Evolutionary conservation across 2,329 filamentous ascomycete species (phyloP).

Genomic region (Grosmannia huntii): DNA sequence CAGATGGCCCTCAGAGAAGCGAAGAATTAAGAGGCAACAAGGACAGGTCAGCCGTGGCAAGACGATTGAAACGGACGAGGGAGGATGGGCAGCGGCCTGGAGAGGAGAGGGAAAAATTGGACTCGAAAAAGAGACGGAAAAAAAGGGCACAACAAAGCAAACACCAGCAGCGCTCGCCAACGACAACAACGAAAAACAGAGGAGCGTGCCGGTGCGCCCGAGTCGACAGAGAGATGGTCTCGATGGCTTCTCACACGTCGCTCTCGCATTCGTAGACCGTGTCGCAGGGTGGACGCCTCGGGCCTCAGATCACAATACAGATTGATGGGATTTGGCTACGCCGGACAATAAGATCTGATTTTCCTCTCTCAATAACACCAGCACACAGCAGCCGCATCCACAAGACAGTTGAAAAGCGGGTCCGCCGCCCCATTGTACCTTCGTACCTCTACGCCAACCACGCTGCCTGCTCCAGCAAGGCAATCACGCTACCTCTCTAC

Average conservation of each 20-base stretch:
- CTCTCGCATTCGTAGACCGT: background rate
- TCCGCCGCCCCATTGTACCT: background rate
- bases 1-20: background rate
- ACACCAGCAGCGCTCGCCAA: background rate
- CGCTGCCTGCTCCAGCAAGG: background rate
- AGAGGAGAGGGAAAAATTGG: background rate
- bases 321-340: constrained; percentile 7
- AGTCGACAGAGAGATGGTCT: background rate
- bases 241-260: background rate
- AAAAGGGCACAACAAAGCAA: constrained; percentile 2
- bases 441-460: constrained; percentile 2
- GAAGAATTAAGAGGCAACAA: background rate
- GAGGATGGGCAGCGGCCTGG: background rate
- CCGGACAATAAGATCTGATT: constrained; percentile 13
- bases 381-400: constrained; percentile 10
- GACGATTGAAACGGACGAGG: background rate
- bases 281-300: background rate
- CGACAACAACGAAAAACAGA: background rate
- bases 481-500: background rate
- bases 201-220: background rate
- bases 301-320: background rate
- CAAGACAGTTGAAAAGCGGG: constrained; percentile 5
- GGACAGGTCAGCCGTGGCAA: background rate
- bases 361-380: constrained; percentile 15
- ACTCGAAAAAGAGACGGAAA: background rate